Conservation (phyloP, 371 early-diverging fungal species). For the Mortierella sp. region DNA sequence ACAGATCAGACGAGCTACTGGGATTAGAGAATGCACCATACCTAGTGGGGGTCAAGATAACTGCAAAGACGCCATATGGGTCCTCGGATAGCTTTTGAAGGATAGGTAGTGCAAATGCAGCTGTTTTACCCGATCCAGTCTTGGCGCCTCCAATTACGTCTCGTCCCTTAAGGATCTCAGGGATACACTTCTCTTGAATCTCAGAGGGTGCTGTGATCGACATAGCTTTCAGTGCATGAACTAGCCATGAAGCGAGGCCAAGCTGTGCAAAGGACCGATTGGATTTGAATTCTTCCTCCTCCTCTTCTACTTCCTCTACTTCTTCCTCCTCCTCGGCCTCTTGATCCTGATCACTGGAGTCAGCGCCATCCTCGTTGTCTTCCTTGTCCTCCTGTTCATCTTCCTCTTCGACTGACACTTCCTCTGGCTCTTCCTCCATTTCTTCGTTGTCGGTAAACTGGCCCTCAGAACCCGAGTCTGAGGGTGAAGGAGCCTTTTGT, state of each 20-base stretch:
- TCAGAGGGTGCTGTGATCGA: conserved; percentile 92
- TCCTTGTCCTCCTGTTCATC: conserved; percentile 20
- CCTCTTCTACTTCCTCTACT: conserved; percentile 28
- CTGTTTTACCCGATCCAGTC: conserved; percentile 99
- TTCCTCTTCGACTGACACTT: background rate
- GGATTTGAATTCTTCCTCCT: conserved; percentile 45
- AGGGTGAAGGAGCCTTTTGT: background rate
- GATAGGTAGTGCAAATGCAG: conserved; percentile 99
- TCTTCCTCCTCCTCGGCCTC: conserved; percentile 25
- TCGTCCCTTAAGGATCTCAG: conserved; percentile 76
- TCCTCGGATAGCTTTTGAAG: conserved; percentile 93
- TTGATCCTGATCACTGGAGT: conserved; percentile 9
- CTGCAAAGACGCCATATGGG: conserved; percentile 94
- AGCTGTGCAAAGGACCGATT: conserved; percentile 66
- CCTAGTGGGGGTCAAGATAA: conserved; percentile 97
- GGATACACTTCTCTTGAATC: conserved; percentile 94
- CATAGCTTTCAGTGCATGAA: conserved; percentile 81
- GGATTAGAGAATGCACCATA: conserved; percentile 38
- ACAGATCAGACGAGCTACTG: background rate
- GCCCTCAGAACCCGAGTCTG: background rate
- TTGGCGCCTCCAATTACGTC: conserved; percentile 98
- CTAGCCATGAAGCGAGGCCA: conserved; percentile 87
- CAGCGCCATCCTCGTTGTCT: conserved; percentile 9
- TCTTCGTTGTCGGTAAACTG: background rate
- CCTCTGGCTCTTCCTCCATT: conserved; percentile 5